Evolutionary conservation across 176 grass and related monocot species (phyloP), one percentile per base, ranked within the genome.

Genomic region (Secale cereale): DNA sequence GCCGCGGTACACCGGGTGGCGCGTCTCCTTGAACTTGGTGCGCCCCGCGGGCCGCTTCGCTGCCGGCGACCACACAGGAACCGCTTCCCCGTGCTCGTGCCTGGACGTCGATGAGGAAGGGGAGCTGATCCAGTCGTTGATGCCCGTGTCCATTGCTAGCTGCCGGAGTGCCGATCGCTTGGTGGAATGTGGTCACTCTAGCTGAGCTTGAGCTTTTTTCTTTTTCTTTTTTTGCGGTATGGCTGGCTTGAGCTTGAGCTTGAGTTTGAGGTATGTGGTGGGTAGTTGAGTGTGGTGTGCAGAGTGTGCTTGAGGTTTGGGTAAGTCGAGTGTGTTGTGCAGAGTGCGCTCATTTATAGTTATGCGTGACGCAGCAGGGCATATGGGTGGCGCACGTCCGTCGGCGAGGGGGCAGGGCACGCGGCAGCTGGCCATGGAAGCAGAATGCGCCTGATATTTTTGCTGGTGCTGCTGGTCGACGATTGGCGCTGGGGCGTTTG

Each of bases 1-100:
- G 75, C 94, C 94, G 60, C 88, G 90, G 81, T 81, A 97, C 66
- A 97, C 85, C 16, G 92, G 94, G 87, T 97, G 94, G 6, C 94
- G 90, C 57, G 92, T 97, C 84, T 97, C 94, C 29, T 85, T 79
- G 78, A 97, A 97, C 81, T 97, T 97, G 88, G 88, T 97, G 20
- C 92, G 81, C n/a, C 94, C 94, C 7, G 88, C 90, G 13, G 85
- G 92, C 1, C 92, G 80, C 92, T 97, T 97, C 28, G 86, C 83
- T 56, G 86, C 81, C 11, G 88, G 76, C 36, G 71, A 78, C 33
- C 77, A 86, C n/a, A 56, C 52, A 7, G 52, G 52, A 17, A 56
- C 52, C 6, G 50, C 57, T 8, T 12, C 90, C 82, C 10, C 82
- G 17, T 8, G 17, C 46, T 41, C n/a, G 37, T 4, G 19, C 29